phyloP scores from a whole-genome alignment of 257 asterid species.

The Misopates orontium region DNA sequence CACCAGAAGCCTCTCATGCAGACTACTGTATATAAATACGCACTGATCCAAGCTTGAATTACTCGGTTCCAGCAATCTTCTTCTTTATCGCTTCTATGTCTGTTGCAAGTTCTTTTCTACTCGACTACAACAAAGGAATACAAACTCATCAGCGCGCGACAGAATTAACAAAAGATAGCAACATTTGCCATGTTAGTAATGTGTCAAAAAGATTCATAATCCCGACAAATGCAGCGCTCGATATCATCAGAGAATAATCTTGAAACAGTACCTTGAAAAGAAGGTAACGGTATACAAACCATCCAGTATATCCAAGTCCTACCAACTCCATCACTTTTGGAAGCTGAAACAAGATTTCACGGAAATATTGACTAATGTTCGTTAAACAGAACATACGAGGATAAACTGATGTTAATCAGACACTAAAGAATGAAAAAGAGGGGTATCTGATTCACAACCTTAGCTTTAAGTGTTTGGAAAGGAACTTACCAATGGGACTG shows the following conservation, averaged over 20 bases:
- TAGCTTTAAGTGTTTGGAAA: neutral
- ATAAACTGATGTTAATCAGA: too few relatives aligned
- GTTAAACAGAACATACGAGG: too few relatives aligned
- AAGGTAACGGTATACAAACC: conserved; percentile 98
- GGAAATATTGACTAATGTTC: neutral
- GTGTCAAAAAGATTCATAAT: too few relatives aligned
- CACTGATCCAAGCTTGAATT: conserved; percentile 16
- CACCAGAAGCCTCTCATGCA: conserved; percentile 43
- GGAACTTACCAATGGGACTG: conserved; percentile 87
- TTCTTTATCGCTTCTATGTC: conserved; percentile 85
- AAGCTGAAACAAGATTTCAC: conserved; percentile 50
- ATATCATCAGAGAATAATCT: too few relatives aligned
- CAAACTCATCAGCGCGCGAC: too few relatives aligned
- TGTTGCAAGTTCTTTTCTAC: conserved; percentile 82
- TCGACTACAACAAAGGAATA: conserved; percentile 51
- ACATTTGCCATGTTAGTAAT: neutral
- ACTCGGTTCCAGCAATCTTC: conserved; percentile 86
- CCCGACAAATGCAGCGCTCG: too few relatives aligned
- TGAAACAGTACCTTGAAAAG: conserved; percentile 76
- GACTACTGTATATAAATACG: conserved; percentile 10
- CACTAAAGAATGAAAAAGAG: too few relatives aligned
- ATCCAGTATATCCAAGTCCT: conserved; percentile 96
- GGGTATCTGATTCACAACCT: neutral
- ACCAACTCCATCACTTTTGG: conserved; percentile 96
- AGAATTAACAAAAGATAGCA: neutral